These are phyloP conservation scores for Pseudodiploospora longispora DNA, from an alignment of 2,329 filamentous ascomycete genomes.

Conservation along the genomic window DNA sequence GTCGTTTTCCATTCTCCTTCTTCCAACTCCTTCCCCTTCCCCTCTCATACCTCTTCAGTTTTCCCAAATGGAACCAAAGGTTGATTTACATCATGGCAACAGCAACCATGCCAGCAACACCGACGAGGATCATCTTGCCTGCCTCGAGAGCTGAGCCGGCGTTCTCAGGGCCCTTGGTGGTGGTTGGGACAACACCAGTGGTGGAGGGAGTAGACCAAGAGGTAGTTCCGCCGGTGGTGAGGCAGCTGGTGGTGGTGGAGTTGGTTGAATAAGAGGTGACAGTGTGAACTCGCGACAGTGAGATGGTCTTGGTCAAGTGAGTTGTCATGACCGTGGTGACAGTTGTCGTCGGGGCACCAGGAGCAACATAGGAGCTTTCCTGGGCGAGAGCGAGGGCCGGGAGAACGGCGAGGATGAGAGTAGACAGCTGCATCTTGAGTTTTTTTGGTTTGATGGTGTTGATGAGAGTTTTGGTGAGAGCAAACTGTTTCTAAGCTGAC, in stretches of 20 bases:
- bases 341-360: conserved; percentile 30
- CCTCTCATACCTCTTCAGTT: neutral
- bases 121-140: conserved; percentile 36
- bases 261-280: conserved; percentile 25
- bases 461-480: conserved; percentile 7
- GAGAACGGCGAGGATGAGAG: conserved; percentile 41
- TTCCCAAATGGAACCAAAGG: too few relatives aligned
- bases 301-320: conserved; percentile 44
- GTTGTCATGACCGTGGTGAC: conserved; percentile 27
- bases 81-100: conserved; percentile 41
- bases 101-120: conserved; percentile 40
- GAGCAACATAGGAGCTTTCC: conserved; percentile 10
- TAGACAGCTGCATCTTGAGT: conserved; percentile 30
- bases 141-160: conserved; percentile 37
- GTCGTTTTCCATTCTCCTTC: neutral
- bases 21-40: neutral
- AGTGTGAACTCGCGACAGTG: conserved; percentile 39
- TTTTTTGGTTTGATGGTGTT: conserved; percentile 8
- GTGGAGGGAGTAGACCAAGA: conserved; percentile 14
- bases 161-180: conserved; percentile 30
- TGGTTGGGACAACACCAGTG: conserved; percentile 19
- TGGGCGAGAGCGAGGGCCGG: conserved; percentile 46
- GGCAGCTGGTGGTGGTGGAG: conserved; percentile 23
- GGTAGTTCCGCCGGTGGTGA: conserved; percentile 16
- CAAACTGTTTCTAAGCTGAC: conserved; percentile 17